Base-by-base conservation (phyloP, 257 asterid genomes). In the Solanum rostratum region DNA sequence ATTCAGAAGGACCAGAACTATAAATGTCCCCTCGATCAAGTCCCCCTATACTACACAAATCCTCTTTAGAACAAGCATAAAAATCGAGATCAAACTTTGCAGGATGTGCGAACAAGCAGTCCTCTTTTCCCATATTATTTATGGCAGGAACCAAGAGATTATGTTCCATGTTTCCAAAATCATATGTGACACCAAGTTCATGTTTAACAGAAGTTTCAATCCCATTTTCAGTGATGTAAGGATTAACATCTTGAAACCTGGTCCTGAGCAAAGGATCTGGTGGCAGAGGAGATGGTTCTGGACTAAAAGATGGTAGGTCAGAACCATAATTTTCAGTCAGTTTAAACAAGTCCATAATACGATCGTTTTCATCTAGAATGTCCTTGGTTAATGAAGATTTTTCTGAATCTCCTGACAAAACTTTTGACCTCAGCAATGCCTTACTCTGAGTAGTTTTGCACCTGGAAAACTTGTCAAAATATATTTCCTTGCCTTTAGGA, bases 231-330 rank as follows among this genome's bases (percentile, higher is more conserved):
- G 84, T 85, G 49, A 59, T 70, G 84, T 85, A 83, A 88, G 85
- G 87, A 83, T 84, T 89, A 76, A 57, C 62, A 83, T 85, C 90
- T 74, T 57, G 83, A 87, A 84, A 79, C 68, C 80, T 89, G 85
- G 83, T 83, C 86, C 86, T 86, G 29, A 70, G 62, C 63, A 73
- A 79, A 85, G 87, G 84, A 85, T 85, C 86, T 68, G 84, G 84
- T 53, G 88, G 71, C 85, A 83, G 68, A 82, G 92, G 91, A 82
- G 85, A 88, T 87, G 91, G 86, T 59, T 87, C 89, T 82, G 91
- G 84, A 85, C 85, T 65, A 82, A 90, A 88, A 85, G 91, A 81
- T 66, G 54, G 86, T 81, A 80, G 86, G 84, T 87, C 83, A 50
- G 91, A 81, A 85, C 74, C 84, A 85, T 84, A 74, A 70, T 84